phyloP scores from a whole-genome alignment of 176 grass and related monocot species.

The Hyparrhenia diplandra region DNA sequence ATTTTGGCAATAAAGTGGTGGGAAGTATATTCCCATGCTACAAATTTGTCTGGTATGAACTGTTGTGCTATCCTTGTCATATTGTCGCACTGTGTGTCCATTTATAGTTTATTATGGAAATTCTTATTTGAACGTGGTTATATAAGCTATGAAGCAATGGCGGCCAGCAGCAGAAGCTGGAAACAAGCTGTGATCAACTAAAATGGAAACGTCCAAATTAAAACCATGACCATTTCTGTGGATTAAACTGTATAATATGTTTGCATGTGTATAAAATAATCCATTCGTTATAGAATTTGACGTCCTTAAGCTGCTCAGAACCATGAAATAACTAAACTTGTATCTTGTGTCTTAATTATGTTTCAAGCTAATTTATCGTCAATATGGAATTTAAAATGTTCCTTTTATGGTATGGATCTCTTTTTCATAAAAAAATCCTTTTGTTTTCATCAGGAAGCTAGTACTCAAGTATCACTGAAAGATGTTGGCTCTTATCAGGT shows the following conservation, averaged over 20 bases:
- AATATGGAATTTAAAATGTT: constrained; percentile 1
- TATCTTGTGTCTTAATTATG: neutral
- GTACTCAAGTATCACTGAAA: constrained; percentile 80
- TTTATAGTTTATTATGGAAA: neutral
- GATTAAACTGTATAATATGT: neutral
- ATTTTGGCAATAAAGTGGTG: neutral
- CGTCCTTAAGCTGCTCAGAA: neutral
- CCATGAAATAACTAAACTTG: constrained; percentile 13
- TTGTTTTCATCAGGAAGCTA: constrained; percentile 74
- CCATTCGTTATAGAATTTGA: neutral
- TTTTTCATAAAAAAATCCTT: constrained; percentile 13
- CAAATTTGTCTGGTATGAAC: neutral
- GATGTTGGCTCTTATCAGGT: constrained; percentile 71
- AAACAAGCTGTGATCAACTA: neutral
- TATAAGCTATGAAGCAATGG: neutral
- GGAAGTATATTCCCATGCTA: neutral
- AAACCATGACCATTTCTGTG: neutral
- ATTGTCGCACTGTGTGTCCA: neutral
- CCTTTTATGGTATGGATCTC: neutral
- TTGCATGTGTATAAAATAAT: constrained; percentile 7
- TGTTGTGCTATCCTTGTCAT: neutral
- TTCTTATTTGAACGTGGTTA: neutral
- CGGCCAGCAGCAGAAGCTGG: neutral
- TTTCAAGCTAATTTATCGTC: constrained; percentile 3
- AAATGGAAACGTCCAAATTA: neutral